These are phyloP conservation scores for Sclerotinia borealis DNA, from an alignment of 2,329 filamentous ascomycete genomes.

Conservation along the genomic window DNA sequence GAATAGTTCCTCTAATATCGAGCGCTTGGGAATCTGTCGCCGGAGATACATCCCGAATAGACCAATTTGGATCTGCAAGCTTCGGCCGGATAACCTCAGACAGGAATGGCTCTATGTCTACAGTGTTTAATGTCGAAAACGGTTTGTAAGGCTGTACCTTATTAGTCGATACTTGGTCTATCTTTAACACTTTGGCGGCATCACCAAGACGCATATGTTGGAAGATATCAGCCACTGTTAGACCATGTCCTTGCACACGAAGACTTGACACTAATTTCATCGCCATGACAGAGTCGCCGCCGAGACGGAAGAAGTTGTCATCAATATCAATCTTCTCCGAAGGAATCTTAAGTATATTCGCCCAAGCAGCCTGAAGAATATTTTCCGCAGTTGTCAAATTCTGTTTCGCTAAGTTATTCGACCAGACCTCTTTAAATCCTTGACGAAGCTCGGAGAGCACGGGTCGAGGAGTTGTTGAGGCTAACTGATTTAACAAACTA, in stretches of 20 bases:
- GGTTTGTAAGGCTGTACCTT: conserved; percentile 29
- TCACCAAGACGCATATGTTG: conserved; percentile 25
- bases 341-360: conserved; percentile 27
- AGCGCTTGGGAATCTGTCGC: conserved; percentile 37
- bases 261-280: conserved; percentile 42
- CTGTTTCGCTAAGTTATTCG: conserved; percentile 27
- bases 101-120: conserved; percentile 33
- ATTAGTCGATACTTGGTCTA: conserved; percentile 22
- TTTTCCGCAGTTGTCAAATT: conserved; percentile 29
- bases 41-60: conserved; percentile 36
- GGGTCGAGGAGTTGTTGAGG: not conserved
- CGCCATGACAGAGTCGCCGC: conserved; percentile 35
- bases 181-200: conserved; percentile 24
- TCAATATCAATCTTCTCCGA: conserved; percentile 28
- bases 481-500: conserved; percentile 17
- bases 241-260: conserved; percentile 26
- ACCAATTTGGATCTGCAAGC: conserved; percentile 35
- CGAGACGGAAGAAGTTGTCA: conserved; percentile 38
- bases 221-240: conserved; percentile 40
- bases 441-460: conserved; percentile 22
- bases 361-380: conserved; percentile 33
- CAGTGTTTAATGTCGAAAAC: conserved; percentile 34
- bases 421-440: conserved; percentile 33
- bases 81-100: conserved; percentile 33
- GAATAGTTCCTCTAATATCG: conserved; percentile 36